Evolutionary conservation across 192 early-diverging fungal species (phyloP).

Genomic region (Phlyctochytrium arcticum): DNA sequence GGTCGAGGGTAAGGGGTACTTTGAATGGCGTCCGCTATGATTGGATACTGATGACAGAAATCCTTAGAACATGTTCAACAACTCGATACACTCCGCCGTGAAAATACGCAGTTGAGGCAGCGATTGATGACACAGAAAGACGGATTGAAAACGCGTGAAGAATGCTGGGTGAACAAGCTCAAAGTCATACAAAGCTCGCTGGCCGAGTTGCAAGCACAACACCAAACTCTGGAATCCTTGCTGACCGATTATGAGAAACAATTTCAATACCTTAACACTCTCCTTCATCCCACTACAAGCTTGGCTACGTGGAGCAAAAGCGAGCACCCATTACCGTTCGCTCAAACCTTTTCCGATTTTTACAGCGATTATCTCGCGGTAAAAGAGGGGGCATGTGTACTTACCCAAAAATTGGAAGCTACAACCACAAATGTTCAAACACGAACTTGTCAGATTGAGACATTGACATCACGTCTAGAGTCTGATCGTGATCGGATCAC

Average conservation of each 20-base stretch:
- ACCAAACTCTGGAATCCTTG: slow-evolving; percentile 5
- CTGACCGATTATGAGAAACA: slow-evolving; percentile 17
- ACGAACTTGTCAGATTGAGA: not conserved
- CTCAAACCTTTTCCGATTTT: slow-evolving; percentile 9
- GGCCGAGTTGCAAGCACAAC: not conserved
- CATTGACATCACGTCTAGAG: not conserved
- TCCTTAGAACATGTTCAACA: slow-evolving; percentile 19
- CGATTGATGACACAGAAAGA: not conserved
- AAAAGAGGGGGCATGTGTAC: not conserved
- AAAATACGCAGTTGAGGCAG: slow-evolving; percentile 6
- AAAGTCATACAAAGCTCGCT: slow-evolving; percentile 14
- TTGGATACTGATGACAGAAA: not conserved
- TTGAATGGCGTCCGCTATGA: not conserved
- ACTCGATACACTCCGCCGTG: not conserved
- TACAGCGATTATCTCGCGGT: slow-evolving; percentile 1
- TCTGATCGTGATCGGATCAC: not conserved
- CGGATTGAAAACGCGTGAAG: slow-evolving; percentile 12
- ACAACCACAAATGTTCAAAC: not conserved
- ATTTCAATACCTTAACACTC: slow-evolving; percentile 1
- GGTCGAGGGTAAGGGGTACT: slow-evolving; percentile 20
- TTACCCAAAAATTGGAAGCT: slow-evolving; percentile 1
- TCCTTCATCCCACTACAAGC: not conserved
- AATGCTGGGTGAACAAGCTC: slow-evolving; percentile 20
- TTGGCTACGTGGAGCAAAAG: not conserved
- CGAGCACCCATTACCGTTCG: slow-evolving; percentile 18